phyloP scores from a whole-genome alignment of 2,329 filamentous ascomycete genomes.

The Basipetospora chlamydospora region DNA sequence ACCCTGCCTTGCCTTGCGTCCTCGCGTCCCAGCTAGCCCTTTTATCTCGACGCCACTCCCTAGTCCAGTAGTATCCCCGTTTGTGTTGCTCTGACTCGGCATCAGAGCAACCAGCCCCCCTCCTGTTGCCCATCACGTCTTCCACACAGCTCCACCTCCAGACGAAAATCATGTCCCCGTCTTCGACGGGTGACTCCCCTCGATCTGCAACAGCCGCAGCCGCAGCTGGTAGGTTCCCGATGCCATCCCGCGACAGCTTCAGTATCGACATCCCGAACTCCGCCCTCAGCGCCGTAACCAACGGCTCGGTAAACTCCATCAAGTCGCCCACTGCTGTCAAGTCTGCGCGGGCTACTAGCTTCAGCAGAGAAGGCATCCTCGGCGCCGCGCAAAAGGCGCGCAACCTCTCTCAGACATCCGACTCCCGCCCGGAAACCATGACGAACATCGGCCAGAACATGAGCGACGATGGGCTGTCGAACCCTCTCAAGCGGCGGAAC shows the following conservation, averaged over 20 bases:
- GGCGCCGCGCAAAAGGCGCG: slow-evolving; percentile 37
- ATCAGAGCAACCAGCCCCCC: slow-evolving; percentile 4
- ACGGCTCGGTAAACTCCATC: slow-evolving; percentile 24
- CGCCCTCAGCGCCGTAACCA: slow-evolving; percentile 25
- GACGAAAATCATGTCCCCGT: slow-evolving; percentile 30
- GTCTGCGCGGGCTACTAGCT: slow-evolving; percentile 30
- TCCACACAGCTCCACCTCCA: slow-evolving; percentile 5
- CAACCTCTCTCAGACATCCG: slow-evolving; percentile 40
- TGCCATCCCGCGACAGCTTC: slow-evolving; percentile 32
- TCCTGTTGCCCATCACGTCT: slow-evolving; percentile 5
- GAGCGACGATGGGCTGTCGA: slow-evolving; percentile 35
- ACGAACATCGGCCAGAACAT: slow-evolving; percentile 27
- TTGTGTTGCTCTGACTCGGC: slow-evolving; percentile 3
- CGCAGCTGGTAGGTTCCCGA: slow-evolving; percentile 26
- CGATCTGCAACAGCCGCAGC: slow-evolving; percentile 24
- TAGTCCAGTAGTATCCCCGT: no score
- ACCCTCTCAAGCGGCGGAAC: slow-evolving; percentile 46
- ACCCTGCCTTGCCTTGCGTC: no score
- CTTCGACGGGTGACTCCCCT: slow-evolving; percentile 38
- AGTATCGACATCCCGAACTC: slow-evolving; percentile 32
- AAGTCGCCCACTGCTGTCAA: slow-evolving; percentile 38
- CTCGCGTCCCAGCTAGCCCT: no score
- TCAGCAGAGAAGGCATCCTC: slow-evolving; percentile 40
- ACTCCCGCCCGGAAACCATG: slow-evolving; percentile 26
- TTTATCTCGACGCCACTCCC: no score